Evolutionary conservation across 2,329 filamentous ascomycete species (phyloP).

Genomic region (Exserohilum rostratum): DNA sequence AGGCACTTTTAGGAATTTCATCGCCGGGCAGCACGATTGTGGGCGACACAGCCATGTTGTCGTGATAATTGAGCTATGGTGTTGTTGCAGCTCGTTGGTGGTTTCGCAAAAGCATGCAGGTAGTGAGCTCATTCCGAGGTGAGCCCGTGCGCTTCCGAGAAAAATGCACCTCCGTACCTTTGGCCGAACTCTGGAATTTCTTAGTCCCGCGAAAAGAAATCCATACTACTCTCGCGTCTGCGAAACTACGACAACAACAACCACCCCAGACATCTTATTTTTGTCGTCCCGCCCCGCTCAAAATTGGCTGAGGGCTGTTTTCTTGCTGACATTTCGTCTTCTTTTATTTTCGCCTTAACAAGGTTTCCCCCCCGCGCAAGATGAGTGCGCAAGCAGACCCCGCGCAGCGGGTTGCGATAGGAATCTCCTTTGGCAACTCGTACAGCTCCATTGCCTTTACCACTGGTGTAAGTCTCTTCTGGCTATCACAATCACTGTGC

Average conservation of each 20-base stretch:
- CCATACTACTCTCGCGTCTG: background rate
- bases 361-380: slow-evolving; percentile 12
- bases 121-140: slow-evolving; percentile 24
- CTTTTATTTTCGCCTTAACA: background rate
- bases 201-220: slow-evolving; percentile 19
- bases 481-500: no score
- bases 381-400: slow-evolving; percentile 61
- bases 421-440: slow-evolving; percentile 96
- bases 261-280: background rate
- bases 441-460: slow-evolving; percentile 97
- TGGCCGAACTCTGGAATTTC: slow-evolving; percentile 31
- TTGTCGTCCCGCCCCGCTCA: background rate
- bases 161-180: slow-evolving; percentile 20
- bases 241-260: slow-evolving; percentile 1
- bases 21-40: slow-evolving; percentile 85
- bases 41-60: slow-evolving; percentile 60
- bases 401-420: slow-evolving; percentile 74
- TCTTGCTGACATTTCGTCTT: background rate
- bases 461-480: slow-evolving; percentile 57
- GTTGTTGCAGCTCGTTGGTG: background rate
- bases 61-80: background rate
- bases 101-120: slow-evolving; percentile 5
- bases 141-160: slow-evolving; percentile 18
- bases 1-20: slow-evolving; percentile 65
- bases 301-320: background rate